Conservation (phyloP, 805 yeast species). For the Yarrowia osloensis region DNA sequence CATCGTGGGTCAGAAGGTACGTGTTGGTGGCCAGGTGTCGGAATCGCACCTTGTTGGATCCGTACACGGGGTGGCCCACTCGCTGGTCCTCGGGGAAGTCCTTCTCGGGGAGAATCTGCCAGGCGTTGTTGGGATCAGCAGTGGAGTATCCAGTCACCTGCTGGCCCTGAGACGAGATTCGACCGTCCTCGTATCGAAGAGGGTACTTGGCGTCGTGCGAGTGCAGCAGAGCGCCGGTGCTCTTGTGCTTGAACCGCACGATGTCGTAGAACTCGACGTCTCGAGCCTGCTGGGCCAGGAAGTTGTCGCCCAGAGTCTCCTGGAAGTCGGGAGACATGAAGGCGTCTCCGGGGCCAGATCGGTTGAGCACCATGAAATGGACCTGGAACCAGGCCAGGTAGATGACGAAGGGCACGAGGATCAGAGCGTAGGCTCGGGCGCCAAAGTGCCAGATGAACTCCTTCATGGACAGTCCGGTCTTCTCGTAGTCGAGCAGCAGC, state of each 20-base stretch:
- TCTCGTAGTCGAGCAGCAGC: constrained; percentile 73
- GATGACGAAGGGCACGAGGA: constrained; percentile 76
- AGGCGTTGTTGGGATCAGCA: constrained; percentile 64
- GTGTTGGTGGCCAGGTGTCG: constrained; percentile 81
- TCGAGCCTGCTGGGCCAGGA: constrained; percentile 68
- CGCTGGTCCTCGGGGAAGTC: constrained; percentile 48
- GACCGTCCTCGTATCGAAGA: constrained; percentile 91
- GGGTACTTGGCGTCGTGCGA: constrained; percentile 81
- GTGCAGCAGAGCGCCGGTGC: constrained; percentile 76
- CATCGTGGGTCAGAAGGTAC: constrained; percentile 84
- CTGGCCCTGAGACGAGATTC: constrained; percentile 91
- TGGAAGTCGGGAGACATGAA: constrained; percentile 97
- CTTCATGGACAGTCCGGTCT: constrained; percentile 54
- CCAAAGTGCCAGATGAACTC: constrained; percentile 67
- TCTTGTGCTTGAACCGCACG: constrained; percentile 77
- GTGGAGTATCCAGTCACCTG: constrained; percentile 77
- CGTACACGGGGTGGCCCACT: constrained; percentile 53
- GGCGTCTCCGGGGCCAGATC: constrained; percentile 93
- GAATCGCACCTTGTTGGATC: constrained; percentile 76
- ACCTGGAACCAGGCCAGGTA: constrained; percentile 89
- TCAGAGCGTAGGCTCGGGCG: constrained; percentile 69
- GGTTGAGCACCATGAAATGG: constrained; percentile 77
- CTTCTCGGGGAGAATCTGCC: constrained; percentile 76
- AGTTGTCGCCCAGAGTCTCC: constrained; percentile 84
- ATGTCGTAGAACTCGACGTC: constrained; percentile 74